Evolutionary conservation across 2,329 filamentous ascomycete genomes (phyloP).

Genomic region (Exutisphaerella laricina): DNA sequence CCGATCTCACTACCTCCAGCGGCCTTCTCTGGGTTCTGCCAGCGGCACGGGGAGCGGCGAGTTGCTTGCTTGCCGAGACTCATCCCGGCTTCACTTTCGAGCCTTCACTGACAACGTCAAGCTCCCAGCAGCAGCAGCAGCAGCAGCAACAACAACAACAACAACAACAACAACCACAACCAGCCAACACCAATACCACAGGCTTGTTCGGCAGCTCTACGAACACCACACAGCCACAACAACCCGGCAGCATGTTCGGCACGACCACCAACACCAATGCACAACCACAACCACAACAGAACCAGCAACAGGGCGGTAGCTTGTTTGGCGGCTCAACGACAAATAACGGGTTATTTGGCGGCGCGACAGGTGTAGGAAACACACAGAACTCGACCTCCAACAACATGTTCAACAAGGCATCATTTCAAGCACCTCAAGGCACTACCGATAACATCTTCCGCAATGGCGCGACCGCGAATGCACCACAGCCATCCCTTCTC

Average conservation of each 20-base stretch:
- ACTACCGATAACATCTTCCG: slow-evolving; percentile 24
- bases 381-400: slow-evolving; percentile 7
- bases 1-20: background rate
- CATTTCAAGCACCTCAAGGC: slow-evolving; percentile 17
- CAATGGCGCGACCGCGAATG: slow-evolving; percentile 15
- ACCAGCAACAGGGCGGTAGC: slow-evolving; percentile 8
- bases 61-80: too few relatives aligned
- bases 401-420: slow-evolving; percentile 29
- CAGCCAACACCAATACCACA: slow-evolving; percentile 6
- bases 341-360: slow-evolving; percentile 27
- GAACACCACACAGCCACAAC: slow-evolving; percentile 15
- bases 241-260: slow-evolving; percentile 5
- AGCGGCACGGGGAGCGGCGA: background rate
- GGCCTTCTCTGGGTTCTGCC: background rate
- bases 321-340: slow-evolving; percentile 19
- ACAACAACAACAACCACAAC: too few relatives aligned
- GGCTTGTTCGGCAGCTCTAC: slow-evolving; percentile 10
- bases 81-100: background rate
- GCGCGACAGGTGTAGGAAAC: slow-evolving; percentile 2
- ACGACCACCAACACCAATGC: slow-evolving; percentile 14
- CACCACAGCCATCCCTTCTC: slow-evolving; percentile 25
- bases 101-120: slow-evolving; percentile 6
- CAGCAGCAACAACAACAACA: too few relatives aligned
- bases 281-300: too few relatives aligned
- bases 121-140: slow-evolving; percentile 17